These are phyloP conservation scores for Podaxis sp. DNA, from an alignment of 768 basidiomycete species.

Conservation along the genomic window DNA sequence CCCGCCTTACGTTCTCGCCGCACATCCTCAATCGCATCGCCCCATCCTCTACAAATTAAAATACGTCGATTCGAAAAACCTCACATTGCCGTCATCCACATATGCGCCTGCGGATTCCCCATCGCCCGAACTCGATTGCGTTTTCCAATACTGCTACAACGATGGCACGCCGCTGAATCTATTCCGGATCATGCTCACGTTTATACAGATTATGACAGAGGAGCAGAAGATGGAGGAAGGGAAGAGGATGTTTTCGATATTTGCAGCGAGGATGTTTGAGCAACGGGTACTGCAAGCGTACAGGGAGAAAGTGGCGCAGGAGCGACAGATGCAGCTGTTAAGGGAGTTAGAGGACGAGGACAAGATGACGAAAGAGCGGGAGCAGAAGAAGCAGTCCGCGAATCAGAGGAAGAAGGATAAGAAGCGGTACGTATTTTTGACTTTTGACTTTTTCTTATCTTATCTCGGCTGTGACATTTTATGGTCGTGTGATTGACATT, in stretches of 20 bases:
- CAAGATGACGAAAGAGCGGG: conserved; percentile 79
- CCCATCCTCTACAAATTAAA: conserved; percentile 2
- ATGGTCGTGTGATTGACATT: conserved; percentile 11
- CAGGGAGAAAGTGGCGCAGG: conserved; percentile 95
- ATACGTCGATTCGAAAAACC: not conserved
- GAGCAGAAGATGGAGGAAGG: conserved; percentile 99
- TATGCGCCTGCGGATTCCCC: not conserved
- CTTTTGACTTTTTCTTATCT: conserved; percentile 11
- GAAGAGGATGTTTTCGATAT: conserved; percentile 99
- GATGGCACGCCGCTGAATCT: conserved; percentile 5
- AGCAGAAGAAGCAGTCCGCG: conserved; percentile 91
- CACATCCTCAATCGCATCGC: not conserved
- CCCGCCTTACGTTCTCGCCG: conserved; percentile 13
- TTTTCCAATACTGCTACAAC: not conserved
- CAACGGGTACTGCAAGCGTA: conserved; percentile 96
- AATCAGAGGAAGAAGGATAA: conserved; percentile 99
- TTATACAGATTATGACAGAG: conserved; percentile 77
- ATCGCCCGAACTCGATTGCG: not conserved
- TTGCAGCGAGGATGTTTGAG: conserved; percentile 99
- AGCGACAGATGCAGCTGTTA: conserved; percentile 89
- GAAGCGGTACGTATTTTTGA: conserved; percentile 55
- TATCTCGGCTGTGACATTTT: no score
- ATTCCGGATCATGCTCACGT: conserved; percentile 8
- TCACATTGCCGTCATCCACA: not conserved
- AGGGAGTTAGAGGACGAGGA: conserved; percentile 97